Evolutionary conservation across 352 stramenopile genomes (phyloP), one percentile per base, ranked within the genome.

Genomic region (Globisporangium perplexum): DNA sequence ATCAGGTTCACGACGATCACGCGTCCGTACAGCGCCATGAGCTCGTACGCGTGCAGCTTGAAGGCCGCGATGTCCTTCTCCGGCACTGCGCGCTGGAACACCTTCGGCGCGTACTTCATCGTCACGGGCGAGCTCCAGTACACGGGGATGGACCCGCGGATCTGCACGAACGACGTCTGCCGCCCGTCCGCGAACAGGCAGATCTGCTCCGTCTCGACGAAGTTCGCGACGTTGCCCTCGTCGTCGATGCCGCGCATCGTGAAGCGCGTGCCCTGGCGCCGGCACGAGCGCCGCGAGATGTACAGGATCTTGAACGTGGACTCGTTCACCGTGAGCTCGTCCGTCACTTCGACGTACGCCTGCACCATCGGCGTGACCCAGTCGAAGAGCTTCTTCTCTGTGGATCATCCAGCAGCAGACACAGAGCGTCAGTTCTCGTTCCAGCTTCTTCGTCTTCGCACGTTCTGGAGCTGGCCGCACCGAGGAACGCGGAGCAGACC

Each of bases 161-260:
- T 97, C 69, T 90, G 71, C 55, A 84, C 70, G 48, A 83, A 87
- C 8, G 85, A 88, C 24, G 65, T 81, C 45, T 82, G 66, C 47
- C 56, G 62, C 15, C 70, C 74, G 38, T 88, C 68, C 1, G 63
- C 51, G 42, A 93, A 78, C 24, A 97, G 53, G 53, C 83, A 83
- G 47, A 98, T 89, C 74, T 98, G 92, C 67, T 98, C 95, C 6
- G 90, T 98, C 69, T 98, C 95, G 17, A 95, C 93, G 69, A 96
- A 98, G 71, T 98, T 98, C 23, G 95, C 93, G 22, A 96, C 90
- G 48, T 93, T 83, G 33, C 93, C 93, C 10, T 85, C 73, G 44
- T 72, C 72, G 72, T 98, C 93, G n/a, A 96, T 81, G 41, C 95
- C 95, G 46, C 95, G 83, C 70, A 87, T 86, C 31, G 88, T 98